Evolutionary conservation across 164 flowering plant genomes (phyloP).

Genomic region (Sedum album): DNA sequence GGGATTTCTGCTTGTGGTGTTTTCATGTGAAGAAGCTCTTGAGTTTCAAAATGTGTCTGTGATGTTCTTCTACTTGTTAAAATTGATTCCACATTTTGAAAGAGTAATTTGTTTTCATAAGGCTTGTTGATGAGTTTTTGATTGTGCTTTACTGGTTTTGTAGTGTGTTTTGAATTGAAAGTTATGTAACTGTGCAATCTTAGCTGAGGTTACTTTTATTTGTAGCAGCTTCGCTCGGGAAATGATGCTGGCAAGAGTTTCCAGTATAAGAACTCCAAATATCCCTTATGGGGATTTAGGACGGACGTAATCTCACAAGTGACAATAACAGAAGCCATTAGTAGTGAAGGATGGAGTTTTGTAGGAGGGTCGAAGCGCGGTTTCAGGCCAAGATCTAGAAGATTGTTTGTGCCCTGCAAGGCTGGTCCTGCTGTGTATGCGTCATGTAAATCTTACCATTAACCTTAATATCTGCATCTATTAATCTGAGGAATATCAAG

Average conservation of each 20-base stretch:
- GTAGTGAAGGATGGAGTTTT: slow-evolving; percentile 25
- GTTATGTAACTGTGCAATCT: not conserved
- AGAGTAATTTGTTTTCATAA: not conserved
- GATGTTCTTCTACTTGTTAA: not conserved
- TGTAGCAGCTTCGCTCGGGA: not conserved
- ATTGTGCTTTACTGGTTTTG: not conserved
- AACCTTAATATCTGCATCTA: no score
- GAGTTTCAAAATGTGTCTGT: not conserved
- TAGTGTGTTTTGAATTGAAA: not conserved
- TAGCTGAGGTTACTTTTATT: not conserved
- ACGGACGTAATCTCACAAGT: slow-evolving; percentile 13
- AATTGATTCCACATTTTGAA: not conserved
- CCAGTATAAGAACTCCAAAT: slow-evolving; percentile 7
- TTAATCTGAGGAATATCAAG: no score
- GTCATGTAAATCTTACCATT: not conserved
- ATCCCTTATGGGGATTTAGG: slow-evolving; percentile 9
- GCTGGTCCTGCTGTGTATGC: not conserved
- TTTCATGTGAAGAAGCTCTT: not conserved
- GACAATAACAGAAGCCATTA: slow-evolving; percentile 12
- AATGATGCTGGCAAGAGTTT: not conserved
- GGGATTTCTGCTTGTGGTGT: not conserved
- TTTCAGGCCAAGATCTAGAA: slow-evolving; percentile 20
- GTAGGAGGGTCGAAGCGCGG: slow-evolving; percentile 25
- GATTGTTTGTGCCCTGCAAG: not conserved
- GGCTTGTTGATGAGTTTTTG: not conserved